Conservation (phyloP, 2,329 filamentous ascomycete genomes). For the Epichloe brachyelytri region DNA sequence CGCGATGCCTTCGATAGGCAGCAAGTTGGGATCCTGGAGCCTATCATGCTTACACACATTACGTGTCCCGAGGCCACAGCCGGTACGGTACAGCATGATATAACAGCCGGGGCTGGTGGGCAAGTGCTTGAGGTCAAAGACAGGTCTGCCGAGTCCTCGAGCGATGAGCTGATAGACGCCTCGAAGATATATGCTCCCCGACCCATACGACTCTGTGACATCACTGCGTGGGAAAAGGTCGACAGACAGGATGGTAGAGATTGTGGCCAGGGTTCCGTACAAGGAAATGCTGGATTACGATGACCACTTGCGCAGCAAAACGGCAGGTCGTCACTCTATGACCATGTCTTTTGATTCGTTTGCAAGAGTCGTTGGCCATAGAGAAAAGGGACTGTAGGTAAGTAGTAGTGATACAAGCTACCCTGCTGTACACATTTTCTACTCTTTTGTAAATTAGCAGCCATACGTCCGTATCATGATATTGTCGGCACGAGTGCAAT, state of each 20-base stretch:
- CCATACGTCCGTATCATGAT: too few species aligned
- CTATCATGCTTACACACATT: slow-evolving; percentile 81
- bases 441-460: too few species aligned
- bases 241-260: slow-evolving; percentile 41
- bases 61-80: slow-evolving; percentile 71
- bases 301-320: slow-evolving; percentile 77
- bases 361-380: slow-evolving; percentile 38
- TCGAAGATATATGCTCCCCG: slow-evolving; percentile 72
- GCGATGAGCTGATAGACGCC: slow-evolving; percentile 46
- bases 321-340: slow-evolving; percentile 59
- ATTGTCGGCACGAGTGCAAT: too few species aligned
- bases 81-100: slow-evolving; percentile 71
- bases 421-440: too few species aligned
- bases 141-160: slow-evolving; percentile 26
- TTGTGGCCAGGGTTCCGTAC: slow-evolving; percentile 78
- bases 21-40: slow-evolving; percentile 66
- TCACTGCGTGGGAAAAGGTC: slow-evolving; percentile 42
- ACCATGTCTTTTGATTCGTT: slow-evolving; percentile 47
- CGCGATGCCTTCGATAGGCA: slow-evolving; percentile 42
- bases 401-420: too few species aligned
- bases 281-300: slow-evolving; percentile 97
- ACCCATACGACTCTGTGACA: slow-evolving; percentile 57
- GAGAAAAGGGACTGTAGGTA: slow-evolving; percentile 34
- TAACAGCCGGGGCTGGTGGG: slow-evolving; percentile 58
- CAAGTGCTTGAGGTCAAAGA: slow-evolving; percentile 61